Conservation (phyloP, 2,329 filamentous ascomycete genomes). For the Neurospora sp. region DNA sequence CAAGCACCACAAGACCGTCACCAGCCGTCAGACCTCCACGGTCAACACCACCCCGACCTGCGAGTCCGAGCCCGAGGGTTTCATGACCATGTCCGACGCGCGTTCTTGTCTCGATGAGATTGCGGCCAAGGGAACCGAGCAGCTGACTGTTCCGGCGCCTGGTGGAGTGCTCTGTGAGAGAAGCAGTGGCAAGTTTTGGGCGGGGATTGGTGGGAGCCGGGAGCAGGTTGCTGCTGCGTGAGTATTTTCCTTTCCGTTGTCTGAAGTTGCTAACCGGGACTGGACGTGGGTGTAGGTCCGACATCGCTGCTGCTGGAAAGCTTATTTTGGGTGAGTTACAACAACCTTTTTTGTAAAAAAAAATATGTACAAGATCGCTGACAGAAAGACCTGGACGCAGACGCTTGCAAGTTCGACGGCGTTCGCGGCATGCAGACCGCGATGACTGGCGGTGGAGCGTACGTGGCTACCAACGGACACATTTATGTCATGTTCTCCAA, state of each 20-base stretch:
- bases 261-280: neutral
- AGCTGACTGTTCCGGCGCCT: neutral
- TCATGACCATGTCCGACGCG: neutral
- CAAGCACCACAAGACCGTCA: neutral
- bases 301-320: neutral
- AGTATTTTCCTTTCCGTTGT: neutral
- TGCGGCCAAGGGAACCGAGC: neutral
- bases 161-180: neutral
- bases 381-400: neutral
- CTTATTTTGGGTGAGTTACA: neutral
- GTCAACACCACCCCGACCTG: neutral
- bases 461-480: neutral
- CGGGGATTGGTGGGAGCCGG: neutral
- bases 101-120: neutral
- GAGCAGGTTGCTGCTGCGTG: neutral
- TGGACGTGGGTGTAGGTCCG: neutral
- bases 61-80: neutral
- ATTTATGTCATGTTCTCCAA: neutral
- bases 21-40: neutral
- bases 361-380: neutral
- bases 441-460: neutral
- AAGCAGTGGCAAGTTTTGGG: neutral
- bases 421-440: neutral
- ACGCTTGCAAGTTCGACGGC: neutral
- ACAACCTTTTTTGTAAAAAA: neutral